Evolutionary conservation across 106 monocot genomes (phyloP).

Genomic region (Allium sativum): DNA sequence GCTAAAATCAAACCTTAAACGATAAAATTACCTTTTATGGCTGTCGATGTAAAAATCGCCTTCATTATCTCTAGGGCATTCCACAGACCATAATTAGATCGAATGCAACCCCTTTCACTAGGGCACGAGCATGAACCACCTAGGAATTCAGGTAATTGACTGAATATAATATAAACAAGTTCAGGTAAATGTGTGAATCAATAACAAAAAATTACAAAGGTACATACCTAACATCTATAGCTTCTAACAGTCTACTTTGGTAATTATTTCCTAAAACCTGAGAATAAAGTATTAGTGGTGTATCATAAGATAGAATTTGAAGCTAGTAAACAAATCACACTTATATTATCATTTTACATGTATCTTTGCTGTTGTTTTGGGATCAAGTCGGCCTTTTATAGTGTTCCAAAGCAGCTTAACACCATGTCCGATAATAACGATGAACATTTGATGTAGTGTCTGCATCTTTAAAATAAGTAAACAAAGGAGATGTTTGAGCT

Average conservation of each 20-base stretch:
- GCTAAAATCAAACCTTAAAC: no score
- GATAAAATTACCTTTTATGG: no score
- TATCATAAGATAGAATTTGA: no score
- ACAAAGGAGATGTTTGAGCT: neutral
- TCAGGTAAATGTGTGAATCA: constrained; percentile 70
- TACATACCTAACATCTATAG: constrained; percentile 72
- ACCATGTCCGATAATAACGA: constrained; percentile 86
- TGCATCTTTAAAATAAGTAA: neutral
- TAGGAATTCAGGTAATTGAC: constrained; percentile 74
- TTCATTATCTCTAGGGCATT: constrained; percentile 53
- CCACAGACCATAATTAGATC: constrained; percentile 65
- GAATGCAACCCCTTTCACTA: constrained; percentile 47
- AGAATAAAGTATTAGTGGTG: neutral
- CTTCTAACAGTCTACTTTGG: constrained; percentile 78
- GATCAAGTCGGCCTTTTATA: constrained; percentile 85
- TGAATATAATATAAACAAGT: constrained; percentile 16
- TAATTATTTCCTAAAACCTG: constrained; percentile 88
- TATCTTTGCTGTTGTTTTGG: constrained; percentile 79
- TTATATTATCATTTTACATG: constrained; percentile 33
- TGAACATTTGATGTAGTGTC: constrained; percentile 92
- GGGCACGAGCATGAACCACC: constrained; percentile 58
- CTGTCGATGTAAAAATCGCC: constrained; percentile 12
- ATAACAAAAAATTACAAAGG: neutral
- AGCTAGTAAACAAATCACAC: no score
- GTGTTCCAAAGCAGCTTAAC: constrained; percentile 94